These are phyloP conservation scores for Cyberlindnera mycetangii DNA, from an alignment of 805 yeast genomes.

Conservation along the genomic window DNA sequence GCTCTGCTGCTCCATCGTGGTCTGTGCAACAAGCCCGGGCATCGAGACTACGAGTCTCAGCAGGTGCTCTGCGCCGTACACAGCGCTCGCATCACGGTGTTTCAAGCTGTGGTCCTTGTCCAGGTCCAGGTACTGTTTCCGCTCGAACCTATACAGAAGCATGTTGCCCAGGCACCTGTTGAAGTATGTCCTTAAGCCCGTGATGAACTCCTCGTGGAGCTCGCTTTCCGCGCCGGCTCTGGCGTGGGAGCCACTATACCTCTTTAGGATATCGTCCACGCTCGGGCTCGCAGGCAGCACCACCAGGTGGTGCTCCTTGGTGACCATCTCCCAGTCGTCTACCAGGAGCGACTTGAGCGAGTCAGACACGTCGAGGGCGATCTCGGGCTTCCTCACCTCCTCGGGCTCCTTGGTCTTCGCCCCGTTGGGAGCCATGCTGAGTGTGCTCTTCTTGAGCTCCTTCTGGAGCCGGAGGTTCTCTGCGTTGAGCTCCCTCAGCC, in stretches of 20 bases:
- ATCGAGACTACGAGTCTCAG: slow-evolving; percentile 71
- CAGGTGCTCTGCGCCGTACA: slow-evolving; percentile 83
- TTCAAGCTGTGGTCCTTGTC: slow-evolving; percentile 34
- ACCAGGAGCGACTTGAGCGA: slow-evolving; percentile 68
- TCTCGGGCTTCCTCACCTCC: slow-evolving; percentile 33
- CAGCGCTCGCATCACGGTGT: slow-evolving; percentile 37
- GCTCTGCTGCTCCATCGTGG: slow-evolving; percentile 79
- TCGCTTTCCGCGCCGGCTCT: slow-evolving; percentile 34
- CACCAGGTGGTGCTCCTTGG: slow-evolving; percentile 73
- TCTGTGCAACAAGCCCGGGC: slow-evolving; percentile 79
- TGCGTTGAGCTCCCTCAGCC: slow-evolving; percentile 66
- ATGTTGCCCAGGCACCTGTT: slow-evolving; percentile 67
- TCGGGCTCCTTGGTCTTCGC: slow-evolving; percentile 32
- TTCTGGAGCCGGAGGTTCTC: slow-evolving; percentile 66
- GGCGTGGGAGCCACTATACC: slow-evolving; percentile 40
- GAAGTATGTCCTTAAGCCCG: slow-evolving; percentile 72
- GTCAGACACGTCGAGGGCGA: slow-evolving; percentile 59
- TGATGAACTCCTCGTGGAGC: slow-evolving; percentile 62
- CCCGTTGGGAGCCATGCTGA: slow-evolving; percentile 28
- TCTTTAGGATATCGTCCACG: slow-evolving; percentile 50
- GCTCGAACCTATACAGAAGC: slow-evolving; percentile 71
- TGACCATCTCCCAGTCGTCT: slow-evolving; percentile 91
- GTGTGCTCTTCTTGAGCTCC: slow-evolving; percentile 50
- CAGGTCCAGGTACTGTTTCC: slow-evolving; percentile 65
- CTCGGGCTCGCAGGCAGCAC: slow-evolving; percentile 58